Conservation (phyloP, 345 rosid species). For the Cardamine resedifolia region DNA sequence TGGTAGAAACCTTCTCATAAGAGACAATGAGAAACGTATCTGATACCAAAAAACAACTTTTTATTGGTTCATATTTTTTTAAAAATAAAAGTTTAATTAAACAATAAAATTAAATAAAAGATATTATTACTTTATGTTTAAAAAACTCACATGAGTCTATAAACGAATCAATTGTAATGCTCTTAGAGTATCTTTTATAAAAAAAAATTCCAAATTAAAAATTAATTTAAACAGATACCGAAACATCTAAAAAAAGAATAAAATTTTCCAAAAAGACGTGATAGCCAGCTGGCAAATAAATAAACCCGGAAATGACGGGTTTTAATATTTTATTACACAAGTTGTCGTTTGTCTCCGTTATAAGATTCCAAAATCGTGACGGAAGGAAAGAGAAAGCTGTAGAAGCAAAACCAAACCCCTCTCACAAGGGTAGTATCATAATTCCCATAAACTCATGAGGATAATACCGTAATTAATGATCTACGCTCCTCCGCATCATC, state of each 20-base stretch:
- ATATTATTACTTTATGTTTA: too few species aligned
- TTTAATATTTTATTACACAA: slow-evolving; percentile 32
- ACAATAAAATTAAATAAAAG: too few species aligned
- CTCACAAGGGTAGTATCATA: not conserved
- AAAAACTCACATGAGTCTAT: too few species aligned
- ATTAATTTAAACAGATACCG: not conserved
- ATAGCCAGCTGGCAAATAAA: slow-evolving; percentile 36
- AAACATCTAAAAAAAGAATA: not conserved
- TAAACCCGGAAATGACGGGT: slow-evolving; percentile 46
- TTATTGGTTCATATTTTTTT: too few species aligned
- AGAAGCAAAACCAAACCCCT: not conserved
- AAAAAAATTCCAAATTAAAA: not conserved
- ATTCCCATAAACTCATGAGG: not conserved
- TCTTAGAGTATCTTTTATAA: too few species aligned
- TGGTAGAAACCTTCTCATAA: too few species aligned
- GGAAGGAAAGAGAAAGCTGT: not conserved
- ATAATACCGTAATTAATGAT: slow-evolving; percentile 38
- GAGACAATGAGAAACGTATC: too few species aligned
- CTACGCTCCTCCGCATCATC: not conserved
- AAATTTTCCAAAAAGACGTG: slow-evolving; percentile 6
- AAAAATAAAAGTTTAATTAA: too few species aligned
- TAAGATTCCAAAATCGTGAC: slow-evolving; percentile 25
- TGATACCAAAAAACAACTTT: too few species aligned
- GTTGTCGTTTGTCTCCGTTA: slow-evolving; percentile 40
- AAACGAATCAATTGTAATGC: too few species aligned